Conservation (phyloP, 352 stramenopile species). For the Globisporangium ultimum region DNA sequence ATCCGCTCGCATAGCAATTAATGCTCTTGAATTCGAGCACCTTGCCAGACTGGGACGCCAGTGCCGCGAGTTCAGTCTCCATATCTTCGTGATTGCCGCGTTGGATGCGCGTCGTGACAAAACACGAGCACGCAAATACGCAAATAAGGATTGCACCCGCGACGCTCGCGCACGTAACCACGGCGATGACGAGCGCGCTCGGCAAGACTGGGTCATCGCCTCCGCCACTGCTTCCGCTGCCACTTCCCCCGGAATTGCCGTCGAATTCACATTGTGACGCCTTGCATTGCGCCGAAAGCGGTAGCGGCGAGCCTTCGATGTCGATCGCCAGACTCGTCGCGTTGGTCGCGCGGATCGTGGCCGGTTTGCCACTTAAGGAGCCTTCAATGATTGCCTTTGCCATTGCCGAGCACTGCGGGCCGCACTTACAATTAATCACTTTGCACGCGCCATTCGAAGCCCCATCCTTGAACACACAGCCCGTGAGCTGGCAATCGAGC, state of each 20-base stretch:
- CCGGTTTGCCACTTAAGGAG: constrained; percentile 62
- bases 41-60: constrained; percentile 35
- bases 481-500: constrained; percentile 64
- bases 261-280: constrained; percentile 60
- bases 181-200: constrained; percentile 28
- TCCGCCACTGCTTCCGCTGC: constrained; percentile 19
- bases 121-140: constrained; percentile 37
- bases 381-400: constrained; percentile 68
- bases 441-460: constrained; percentile 35
- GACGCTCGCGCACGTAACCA: constrained; percentile 27
- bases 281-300: constrained; percentile 56
- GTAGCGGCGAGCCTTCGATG: constrained; percentile 69
- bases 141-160: constrained; percentile 25
- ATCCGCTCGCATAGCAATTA: constrained; percentile 35
- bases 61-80: constrained; percentile 42
- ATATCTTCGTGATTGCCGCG: constrained; percentile 19
- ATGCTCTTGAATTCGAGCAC: constrained; percentile 56
- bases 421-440: constrained; percentile 65
- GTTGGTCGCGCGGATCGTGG: constrained; percentile 44
- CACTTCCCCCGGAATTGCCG: constrained; percentile 17
- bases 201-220: constrained; percentile 19
- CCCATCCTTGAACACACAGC: constrained; percentile 46
- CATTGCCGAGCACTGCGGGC: constrained; percentile 47
- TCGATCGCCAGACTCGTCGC: constrained; percentile 48
- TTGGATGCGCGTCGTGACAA: constrained; percentile 25